Percentiles rank a stretch among this genome's conserved stretches.
Conservation (phyloP, 2,329 filamentous ascomycete species). For the Emergomyces orientalis region DNA sequence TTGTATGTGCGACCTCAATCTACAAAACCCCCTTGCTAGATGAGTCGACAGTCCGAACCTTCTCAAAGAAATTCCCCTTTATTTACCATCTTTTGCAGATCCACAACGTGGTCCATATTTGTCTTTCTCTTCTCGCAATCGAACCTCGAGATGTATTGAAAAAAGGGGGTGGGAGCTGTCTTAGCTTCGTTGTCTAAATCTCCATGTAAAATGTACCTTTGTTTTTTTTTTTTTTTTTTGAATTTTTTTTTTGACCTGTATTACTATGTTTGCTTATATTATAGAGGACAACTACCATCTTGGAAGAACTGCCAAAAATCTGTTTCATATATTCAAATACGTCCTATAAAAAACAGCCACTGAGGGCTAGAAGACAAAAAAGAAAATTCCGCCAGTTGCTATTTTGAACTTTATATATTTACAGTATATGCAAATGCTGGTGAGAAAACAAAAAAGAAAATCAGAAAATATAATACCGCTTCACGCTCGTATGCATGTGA, state of each 20-base stretch:
- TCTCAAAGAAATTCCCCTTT: neutral
- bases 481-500: neutral
- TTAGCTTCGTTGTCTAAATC: neutral
- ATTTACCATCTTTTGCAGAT: neutral
- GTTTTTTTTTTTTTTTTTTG: neutral
- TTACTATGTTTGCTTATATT: neutral
- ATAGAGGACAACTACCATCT: neutral
- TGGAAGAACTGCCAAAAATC: neutral
- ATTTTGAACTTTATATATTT: neutral
- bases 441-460: neutral
- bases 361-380: neutral
- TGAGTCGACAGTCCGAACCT: neutral
- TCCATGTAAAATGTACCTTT: neutral
- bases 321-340: neutral
- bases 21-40: neutral
- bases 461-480: neutral
- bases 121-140: neutral
- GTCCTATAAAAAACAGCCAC: neutral
- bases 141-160: neutral
- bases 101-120: neutral
- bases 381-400: neutral
- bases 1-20: neutral
- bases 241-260: neutral
- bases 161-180: conserved; percentile 4
- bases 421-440: neutral